phyloP scores from a whole-genome alignment of 306 rosid species.

The Casuarina cunninghamiana region DNA sequence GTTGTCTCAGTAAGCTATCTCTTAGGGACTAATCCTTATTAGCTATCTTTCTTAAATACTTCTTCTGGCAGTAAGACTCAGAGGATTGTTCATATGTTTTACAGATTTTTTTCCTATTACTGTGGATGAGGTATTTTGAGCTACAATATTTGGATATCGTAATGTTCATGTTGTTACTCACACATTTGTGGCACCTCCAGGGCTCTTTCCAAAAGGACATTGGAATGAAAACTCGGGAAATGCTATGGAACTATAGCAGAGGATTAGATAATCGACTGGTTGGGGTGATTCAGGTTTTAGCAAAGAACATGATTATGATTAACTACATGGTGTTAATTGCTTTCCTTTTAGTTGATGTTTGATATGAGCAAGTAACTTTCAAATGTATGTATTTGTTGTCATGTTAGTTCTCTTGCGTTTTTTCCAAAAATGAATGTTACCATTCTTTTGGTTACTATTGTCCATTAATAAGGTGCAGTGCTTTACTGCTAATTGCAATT shows the following conservation, averaged over 20 bases:
- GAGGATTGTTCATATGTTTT: slow-evolving; percentile 14
- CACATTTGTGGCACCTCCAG: slow-evolving; percentile 48
- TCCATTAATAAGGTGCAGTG: neutral
- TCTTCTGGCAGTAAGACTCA: neutral
- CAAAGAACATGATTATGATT: slow-evolving; percentile 20
- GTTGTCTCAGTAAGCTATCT: neutral
- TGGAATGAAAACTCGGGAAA: slow-evolving; percentile 82
- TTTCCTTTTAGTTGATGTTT: neutral
- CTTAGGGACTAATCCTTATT: neutral
- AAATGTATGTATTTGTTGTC: neutral
- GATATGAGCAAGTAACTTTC: neutral
- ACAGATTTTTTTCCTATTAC: neutral
- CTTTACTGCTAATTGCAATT: neutral
- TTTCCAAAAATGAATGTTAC: neutral
- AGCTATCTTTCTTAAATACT: neutral
- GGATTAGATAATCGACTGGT: slow-evolving; percentile 86
- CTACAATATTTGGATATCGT: slow-evolving; percentile 11
- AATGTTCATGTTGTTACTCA: slow-evolving; percentile 19
- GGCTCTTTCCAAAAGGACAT: slow-evolving; percentile 77
- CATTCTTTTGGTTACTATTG: neutral
- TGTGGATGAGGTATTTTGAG: neutral
- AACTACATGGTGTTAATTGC: slow-evolving; percentile 19
- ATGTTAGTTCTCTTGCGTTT: neutral
- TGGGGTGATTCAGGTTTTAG: slow-evolving; percentile 77
- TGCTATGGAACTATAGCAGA: slow-evolving; percentile 84